Base-by-base conservation (phyloP, 1,284 basidiomycete genomes). In the Leccinum insolens region DNA sequence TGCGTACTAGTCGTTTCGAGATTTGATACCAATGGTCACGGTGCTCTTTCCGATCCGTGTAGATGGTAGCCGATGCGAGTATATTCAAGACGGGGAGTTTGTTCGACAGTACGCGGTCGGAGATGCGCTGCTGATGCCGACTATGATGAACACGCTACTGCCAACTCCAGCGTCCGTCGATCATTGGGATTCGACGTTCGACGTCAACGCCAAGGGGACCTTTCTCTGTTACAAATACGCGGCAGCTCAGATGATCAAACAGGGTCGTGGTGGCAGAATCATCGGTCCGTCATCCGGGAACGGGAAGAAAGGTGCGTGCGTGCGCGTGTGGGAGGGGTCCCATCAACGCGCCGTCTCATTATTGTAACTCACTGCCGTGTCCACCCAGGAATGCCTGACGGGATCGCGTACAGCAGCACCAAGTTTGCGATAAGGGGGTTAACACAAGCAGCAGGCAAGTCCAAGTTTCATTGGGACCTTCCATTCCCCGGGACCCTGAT, bases 171-270 rank as follows among this genome's bases (percentile, higher is more conserved):
- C 68, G 6, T 46, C 68, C 12, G 65, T 69, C 37, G 71, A 72
- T 25, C 49, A 68, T 4, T 70, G 73, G 58, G 74, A 78, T 63
- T 66, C 61, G 37, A 65, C 73, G 6, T 67, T 74, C 49, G 57
- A 62, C 20, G 69, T 78, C 37, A 78, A 79, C 68, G 70, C 74
- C 55, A 69, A 68, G 63, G 76, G 77, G n/a, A 71, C 73, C 12
- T 69, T 77, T n/a, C 69, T 75, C 2, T 61, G 39, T 28, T 61
- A 61, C 39, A 61, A 61, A 31, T 61, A 61, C 11, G 61, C 39
- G 3, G 78, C 77, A 25, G 64, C 65, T 31, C 73, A 76, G 62
- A 77, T 78, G 76, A 75, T 79, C 65, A 70, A 70, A 64, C 78
- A 79, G 25, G 39, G 61, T 25, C 61, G 61, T 17, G 61, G 61